These are phyloP conservation scores for Penicillium cataractarum DNA, from an alignment of 495 filamentous ascomycete genomes.

Conservation along the genomic window DNA sequence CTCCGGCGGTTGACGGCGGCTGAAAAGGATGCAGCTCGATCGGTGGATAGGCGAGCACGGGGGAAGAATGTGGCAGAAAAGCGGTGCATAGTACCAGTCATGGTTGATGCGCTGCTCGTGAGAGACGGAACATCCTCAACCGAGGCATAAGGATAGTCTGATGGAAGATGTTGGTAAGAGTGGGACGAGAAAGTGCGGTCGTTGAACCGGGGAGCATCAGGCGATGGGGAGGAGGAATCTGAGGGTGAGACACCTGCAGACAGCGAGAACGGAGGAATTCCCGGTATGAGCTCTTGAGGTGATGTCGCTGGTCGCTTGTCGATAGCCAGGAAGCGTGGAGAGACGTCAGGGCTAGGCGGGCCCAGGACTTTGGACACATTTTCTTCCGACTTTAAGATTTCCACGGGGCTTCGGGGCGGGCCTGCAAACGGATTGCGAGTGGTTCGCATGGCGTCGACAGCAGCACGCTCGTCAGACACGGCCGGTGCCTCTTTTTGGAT, in stretches of 20 bases:
- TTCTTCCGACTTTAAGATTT: slow-evolving; percentile 39
- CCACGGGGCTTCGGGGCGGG: slow-evolving; percentile 31
- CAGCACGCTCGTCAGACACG: neutral
- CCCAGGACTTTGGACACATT: slow-evolving; percentile 25
- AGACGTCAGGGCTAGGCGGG: slow-evolving; percentile 47
- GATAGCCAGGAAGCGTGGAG: slow-evolving; percentile 46
- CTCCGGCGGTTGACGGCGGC: slow-evolving; percentile 63
- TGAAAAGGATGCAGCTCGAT: slow-evolving; percentile 71
- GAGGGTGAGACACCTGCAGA: slow-evolving; percentile 43
- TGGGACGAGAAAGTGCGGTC: slow-evolving; percentile 48
- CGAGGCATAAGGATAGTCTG: slow-evolving; percentile 68
- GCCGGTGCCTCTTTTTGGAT: neutral
- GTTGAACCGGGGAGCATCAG: slow-evolving; percentile 56
- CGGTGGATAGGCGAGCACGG: slow-evolving; percentile 52
- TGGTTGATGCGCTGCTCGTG: slow-evolving; percentile 83
- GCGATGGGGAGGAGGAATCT: slow-evolving; percentile 52
- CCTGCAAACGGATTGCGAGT: slow-evolving; percentile 27
- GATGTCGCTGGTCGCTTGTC: slow-evolving; percentile 53
- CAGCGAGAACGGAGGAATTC: slow-evolving; percentile 52
- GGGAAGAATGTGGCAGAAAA: slow-evolving; percentile 52
- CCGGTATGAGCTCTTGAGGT: slow-evolving; percentile 56
- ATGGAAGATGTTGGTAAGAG: slow-evolving; percentile 64
- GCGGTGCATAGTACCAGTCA: slow-evolving; percentile 62
- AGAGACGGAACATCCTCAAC: slow-evolving; percentile 87
- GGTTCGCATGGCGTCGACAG: slow-evolving; percentile 21